Evolutionary conservation across 2,329 filamentous ascomycete species (phyloP).

Genomic region (Cytospora mali): DNA sequence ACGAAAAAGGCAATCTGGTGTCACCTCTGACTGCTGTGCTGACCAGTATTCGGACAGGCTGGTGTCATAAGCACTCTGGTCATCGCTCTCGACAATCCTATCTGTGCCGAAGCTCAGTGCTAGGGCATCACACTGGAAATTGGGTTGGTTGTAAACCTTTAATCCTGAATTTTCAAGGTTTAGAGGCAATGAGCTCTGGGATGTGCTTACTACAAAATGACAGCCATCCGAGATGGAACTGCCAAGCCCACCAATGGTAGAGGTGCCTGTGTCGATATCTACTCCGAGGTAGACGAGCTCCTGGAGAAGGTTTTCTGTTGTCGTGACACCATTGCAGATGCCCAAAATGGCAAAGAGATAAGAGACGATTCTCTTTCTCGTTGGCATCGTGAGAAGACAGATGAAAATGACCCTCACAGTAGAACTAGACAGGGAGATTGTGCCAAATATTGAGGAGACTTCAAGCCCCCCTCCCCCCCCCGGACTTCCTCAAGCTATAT

Average conservation of each 20-base stretch:
- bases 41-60: not conserved
- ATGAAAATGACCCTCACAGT: not conserved
- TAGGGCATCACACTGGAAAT: not conserved
- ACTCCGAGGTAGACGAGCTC: not conserved
- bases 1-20: not conserved
- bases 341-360: not conserved
- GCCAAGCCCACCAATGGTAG: not conserved
- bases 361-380: not conserved
- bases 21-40: not conserved
- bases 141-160: not conserved
- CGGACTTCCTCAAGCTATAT: too few species aligned
- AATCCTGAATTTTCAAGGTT: too few species aligned
- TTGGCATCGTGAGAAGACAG: not conserved
- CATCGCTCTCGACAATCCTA: not conserved
- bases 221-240: not conserved
- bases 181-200: not conserved
- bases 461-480: too few species aligned
- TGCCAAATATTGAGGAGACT: too few species aligned
- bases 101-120: not conserved
- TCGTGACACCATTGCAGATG: not conserved
- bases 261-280: not conserved
- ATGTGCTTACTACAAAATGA: not conserved
- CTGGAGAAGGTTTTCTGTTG: not conserved
- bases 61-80: not conserved
- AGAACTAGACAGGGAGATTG: too few species aligned